Base-by-base conservation (phyloP, 805 yeast genomes). In the Starmera quercuum region DNA sequence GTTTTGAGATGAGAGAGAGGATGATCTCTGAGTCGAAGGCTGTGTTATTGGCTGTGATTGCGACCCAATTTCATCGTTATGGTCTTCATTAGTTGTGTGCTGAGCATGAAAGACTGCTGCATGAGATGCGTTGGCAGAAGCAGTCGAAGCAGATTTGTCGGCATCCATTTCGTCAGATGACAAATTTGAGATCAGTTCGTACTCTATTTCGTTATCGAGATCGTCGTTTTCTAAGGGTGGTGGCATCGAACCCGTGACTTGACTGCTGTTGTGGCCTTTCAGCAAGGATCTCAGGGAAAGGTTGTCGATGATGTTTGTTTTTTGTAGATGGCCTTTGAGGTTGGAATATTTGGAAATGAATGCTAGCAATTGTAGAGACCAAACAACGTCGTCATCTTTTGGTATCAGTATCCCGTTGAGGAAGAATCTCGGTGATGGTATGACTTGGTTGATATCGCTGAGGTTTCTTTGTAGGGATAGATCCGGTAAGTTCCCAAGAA, bases 291-390 rank as follows among this genome's bases (percentile, higher is more conserved):
- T 54, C 20, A 73, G 54, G 3, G 87, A 78, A 57, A 90, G 63
- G 20, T 77, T 74, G 11, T 83, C 80, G 7, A 87, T 77, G 30
- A 87, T 60, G 55, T 83, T 82, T 3, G 95, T 78, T 33, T 71
- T 73, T 44, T 87, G 94, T 38, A 90, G 63, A 31, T 68, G 68
- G 25, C 76, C 79, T 48, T 88, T 83, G 54, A 88, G 63, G 40
- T 75, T 71, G 1, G 96, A 79, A 50, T 92, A 90, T 57, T 90
- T 90, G 5, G 97, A 87, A 27, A 88, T 84, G 56, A 87, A 90
- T 11, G 97, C 97, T 32, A 92, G 58, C 15, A 92, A 67, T 56
- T 90, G 97, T 34, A 90, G 64, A 4, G 95, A 82, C 95, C 96
- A 87, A 24, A 86, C 78, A 13, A 90, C 84, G 52, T 90, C 98